Base-by-base conservation (phyloP, 2,329 filamentous ascomycete species). In the Fusarium euwallaceae region DNA sequence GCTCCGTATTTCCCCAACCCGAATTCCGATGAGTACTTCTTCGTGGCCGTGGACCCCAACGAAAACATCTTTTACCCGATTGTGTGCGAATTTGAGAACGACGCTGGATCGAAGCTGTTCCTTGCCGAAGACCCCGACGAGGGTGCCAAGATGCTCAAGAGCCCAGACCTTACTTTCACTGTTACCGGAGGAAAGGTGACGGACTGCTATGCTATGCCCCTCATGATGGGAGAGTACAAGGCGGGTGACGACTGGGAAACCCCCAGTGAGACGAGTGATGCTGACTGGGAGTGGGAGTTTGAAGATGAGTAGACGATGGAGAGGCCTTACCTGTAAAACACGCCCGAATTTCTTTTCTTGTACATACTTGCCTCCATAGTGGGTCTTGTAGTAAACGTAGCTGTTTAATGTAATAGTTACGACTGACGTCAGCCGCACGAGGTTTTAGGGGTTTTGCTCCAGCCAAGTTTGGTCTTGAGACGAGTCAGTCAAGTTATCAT, bases 11-110 rank as follows among this genome's bases (percentile, higher is more conserved):
- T 60, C 12, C 34, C 37, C 3, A n/a, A 41, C 24, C 16, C 27
- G 4, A 8, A 27, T 10, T 27, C 34, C 4, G 56, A 43, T 7
- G 36, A 60, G 7, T 60, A 60, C 17, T 39, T 29, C 56, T 41
- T 24, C 11, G 34, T 60, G 20, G 56, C 56, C 17, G 16, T 60
- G 22, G 56, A 43, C 5, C 59, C 73, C 2, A 41, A 65, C n/a
- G 64, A 68, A 6, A 59, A 78, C 8, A 55, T 80, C 16, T 80
- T 80, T 53, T 81, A 79, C 64, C 79, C 79, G 4, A 64, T 78
- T 2, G 76, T 82, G 11, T 83, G 82, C 59, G 76, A 80, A 20
- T 83, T 75, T 64, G 65, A 51, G 2, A 71, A 76, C 59, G 55
- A 39, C 14, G 68, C 53, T 3, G 67, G 70, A 14, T 71, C 78